Base-by-base conservation (phyloP, 352 stramenopile genomes). In the Phytophthora ramorum region DNA sequence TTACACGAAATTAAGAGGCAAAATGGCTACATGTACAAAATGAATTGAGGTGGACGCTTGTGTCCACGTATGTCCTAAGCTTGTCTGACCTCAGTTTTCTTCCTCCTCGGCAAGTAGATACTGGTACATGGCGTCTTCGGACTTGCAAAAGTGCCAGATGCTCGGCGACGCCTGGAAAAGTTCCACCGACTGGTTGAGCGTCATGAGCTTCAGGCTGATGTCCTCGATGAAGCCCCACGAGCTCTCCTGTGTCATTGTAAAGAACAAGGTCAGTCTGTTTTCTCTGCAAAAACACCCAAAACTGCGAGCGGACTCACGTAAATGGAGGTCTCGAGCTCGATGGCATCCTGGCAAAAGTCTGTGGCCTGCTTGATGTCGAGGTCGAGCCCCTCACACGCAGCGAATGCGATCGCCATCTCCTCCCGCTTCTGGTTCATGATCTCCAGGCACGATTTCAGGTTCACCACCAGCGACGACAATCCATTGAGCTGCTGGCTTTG, bases 381-480 rank as follows among this genome's bases (percentile, higher is more conserved):
- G 57, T 95, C 79, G 9, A 91, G 66, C 24, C 83, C 77, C 53
- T 93, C 84, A 13, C 83, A 85, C 1, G 86, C 88, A 13, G 87
- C 79, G 32, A 90, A 92, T 14, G 83, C 86, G 14, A 80, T 75
- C 19, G 84, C 78, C 69, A 96, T 83, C 47, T 95, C 88, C 20
- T 85, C 81, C 16, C 86, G 79, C 50, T 92, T 92, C 61, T 92
- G 84, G 60, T 85, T 90, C 82, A 96, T 90, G 26, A 95, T 96
- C 62, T 93, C 88, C 1, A 96, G 71, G 28, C 84, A 89, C 1
- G 83, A 81, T 65, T 96, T 96, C 46, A 96, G 76, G 41, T 90
- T 84, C 54, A 93, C 85, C 1, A 92, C 77, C 8, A 96, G 65
- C 40, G 79, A 86, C n/a, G 83, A 80, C 24, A 96, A 66, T 1